Evolutionary conservation across 805 yeast species (phyloP).

Genomic region (Sugiyamaella boreocaroliniensis): DNA sequence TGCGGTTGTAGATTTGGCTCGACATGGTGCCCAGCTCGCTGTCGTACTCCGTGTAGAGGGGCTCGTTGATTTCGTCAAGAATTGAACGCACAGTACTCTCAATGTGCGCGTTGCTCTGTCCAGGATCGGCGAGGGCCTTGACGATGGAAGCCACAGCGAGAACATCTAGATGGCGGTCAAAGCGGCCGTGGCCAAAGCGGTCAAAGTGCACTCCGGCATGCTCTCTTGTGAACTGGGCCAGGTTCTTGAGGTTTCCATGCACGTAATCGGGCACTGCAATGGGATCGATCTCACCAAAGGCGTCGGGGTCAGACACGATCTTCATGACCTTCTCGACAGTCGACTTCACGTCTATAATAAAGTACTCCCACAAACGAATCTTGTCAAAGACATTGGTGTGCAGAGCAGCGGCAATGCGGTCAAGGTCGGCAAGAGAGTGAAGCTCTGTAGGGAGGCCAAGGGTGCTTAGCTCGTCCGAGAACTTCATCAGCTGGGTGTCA

Average conservation of each 20-base stretch:
- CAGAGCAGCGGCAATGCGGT: slow-evolving; percentile 58
- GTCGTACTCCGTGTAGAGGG: slow-evolving; percentile 68
- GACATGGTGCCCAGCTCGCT: slow-evolving; percentile 60
- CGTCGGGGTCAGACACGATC: slow-evolving; percentile 8
- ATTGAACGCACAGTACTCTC: slow-evolving; percentile 41
- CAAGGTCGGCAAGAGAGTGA: slow-evolving; percentile 46
- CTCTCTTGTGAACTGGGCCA: slow-evolving; percentile 41
- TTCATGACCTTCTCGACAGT: slow-evolving; percentile 32
- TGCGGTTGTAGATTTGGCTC: slow-evolving; percentile 67
- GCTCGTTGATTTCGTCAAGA: slow-evolving; percentile 70
- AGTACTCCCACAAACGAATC: slow-evolving; percentile 80
- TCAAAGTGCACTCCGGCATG: slow-evolving; percentile 35
- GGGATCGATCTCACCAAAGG: slow-evolving; percentile 34
- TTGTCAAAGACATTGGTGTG: slow-evolving; percentile 58
- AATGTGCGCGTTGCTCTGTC: slow-evolving; percentile 18
- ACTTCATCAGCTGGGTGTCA: slow-evolving; percentile 61
- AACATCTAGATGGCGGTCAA: slow-evolving; percentile 48
- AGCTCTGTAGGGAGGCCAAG: slow-evolving; percentile 59
- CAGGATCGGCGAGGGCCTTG: slow-evolving; percentile 16
- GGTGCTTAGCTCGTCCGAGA: slow-evolving; percentile 48
- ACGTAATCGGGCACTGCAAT: slow-evolving; percentile 30
- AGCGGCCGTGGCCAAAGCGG: slow-evolving; percentile 46
- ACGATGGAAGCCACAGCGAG: slow-evolving; percentile 48
- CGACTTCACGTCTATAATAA: slow-evolving; percentile 54
- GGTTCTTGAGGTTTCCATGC: slow-evolving; percentile 31